Evolutionary conservation across 305 asterid species (phyloP).

Genomic region (Fraxinus nigra): DNA sequence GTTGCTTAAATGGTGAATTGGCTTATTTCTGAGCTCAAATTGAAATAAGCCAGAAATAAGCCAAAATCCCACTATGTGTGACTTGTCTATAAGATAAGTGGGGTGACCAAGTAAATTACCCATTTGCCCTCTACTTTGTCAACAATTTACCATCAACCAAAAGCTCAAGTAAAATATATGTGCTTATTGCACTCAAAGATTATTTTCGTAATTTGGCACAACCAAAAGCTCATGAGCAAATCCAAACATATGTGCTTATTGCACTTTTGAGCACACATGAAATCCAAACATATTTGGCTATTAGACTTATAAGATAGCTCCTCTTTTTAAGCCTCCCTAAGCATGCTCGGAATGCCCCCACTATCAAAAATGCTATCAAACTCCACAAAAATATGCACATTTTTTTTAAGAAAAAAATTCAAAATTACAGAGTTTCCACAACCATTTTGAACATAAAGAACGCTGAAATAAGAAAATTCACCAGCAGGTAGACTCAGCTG

Average conservation of each 20-base stretch:
- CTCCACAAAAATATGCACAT: background rate
- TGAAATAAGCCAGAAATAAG: background rate
- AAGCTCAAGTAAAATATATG: background rate
- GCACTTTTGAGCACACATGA: background rate
- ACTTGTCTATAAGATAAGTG: background rate
- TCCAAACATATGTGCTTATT: background rate
- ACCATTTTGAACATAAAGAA: background rate
- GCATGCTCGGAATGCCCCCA: background rate
- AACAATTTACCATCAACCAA: background rate
- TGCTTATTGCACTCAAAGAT: background rate
- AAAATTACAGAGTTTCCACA: background rate
- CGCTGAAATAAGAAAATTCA: background rate
- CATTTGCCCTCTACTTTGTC: background rate
- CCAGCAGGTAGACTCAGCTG: background rate
- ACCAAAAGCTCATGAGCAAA: background rate
- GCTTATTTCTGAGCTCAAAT: background rate
- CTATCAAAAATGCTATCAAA: background rate
- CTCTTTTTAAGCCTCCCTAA: background rate
- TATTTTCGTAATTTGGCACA: background rate
- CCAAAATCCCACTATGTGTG: background rate
- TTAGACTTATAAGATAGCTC: background rate
- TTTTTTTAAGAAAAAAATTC: background rate
- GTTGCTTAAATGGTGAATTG: background rate
- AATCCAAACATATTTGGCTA: background rate
- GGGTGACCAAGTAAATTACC: background rate